phyloP scores from a whole-genome alignment of 805 yeast species.

The Peterozyma toletana region DNA sequence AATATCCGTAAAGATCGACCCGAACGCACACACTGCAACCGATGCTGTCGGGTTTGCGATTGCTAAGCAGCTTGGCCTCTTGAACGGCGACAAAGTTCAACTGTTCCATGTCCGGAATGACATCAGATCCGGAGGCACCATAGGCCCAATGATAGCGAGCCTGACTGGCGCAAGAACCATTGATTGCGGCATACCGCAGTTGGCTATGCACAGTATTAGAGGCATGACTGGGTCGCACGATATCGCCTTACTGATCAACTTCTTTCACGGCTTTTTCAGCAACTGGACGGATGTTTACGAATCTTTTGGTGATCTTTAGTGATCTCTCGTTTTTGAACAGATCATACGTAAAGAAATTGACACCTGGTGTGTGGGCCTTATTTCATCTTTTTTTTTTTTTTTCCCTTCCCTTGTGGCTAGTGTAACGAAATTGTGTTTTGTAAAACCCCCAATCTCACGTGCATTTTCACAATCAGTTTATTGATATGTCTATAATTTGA shows the following conservation, averaged over 20 bases:
- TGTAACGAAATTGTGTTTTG: too few species aligned
- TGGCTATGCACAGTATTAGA: constrained; percentile 81
- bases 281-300: constrained; percentile 59
- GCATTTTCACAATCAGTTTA: too few species aligned
- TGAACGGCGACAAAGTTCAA: constrained; percentile 61
- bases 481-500: too few species aligned
- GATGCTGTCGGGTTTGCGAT: constrained; percentile 68
- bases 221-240: constrained; percentile 77
- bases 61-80: constrained; percentile 59
- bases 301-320: constrained; percentile 22
- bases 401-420: too few species aligned
- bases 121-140: constrained; percentile 81
- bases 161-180: constrained; percentile 70
- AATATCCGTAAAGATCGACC: constrained; percentile 60
- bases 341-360: too few species aligned
- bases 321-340: too few species aligned
- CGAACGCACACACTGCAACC: constrained; percentile 80
- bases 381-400: too few species aligned
- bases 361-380: too few species aligned
- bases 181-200: constrained; percentile 77
- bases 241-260: constrained; percentile 64
- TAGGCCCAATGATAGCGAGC: constrained; percentile 66
- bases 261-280: constrained; percentile 61
- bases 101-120: constrained; percentile 83
- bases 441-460: too few species aligned